phyloP scores from a whole-genome alignment of 1,284 basidiomycete species.

The Sanghuangporus baumii region DNA sequence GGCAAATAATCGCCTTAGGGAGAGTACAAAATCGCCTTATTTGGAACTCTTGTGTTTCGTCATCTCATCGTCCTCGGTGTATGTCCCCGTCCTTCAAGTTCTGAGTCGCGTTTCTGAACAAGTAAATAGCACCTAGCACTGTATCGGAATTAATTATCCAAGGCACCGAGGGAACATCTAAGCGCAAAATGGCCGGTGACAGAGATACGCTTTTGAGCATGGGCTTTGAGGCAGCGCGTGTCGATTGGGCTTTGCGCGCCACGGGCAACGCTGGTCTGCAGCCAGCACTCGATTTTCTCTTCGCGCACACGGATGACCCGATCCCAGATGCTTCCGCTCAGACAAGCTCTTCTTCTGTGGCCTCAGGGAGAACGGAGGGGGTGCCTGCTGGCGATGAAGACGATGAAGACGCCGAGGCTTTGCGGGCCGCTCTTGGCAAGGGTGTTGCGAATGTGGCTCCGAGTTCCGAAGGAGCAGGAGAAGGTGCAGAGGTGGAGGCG shows the following conservation, averaged over 20 bases:
- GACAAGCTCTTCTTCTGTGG: slow-evolving; percentile 17
- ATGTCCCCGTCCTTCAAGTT: too few relatives aligned
- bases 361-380: slow-evolving; percentile 28
- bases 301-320: slow-evolving; percentile 71
- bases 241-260: slow-evolving; percentile 84
- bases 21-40: too few relatives aligned
- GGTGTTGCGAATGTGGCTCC: slow-evolving; percentile 32
- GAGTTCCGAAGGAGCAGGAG: slow-evolving; percentile 26
- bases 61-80: too few relatives aligned
- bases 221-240: slow-evolving; percentile 80
- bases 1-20: too few relatives aligned
- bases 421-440: slow-evolving; percentile 44
- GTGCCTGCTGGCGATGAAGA: slow-evolving; percentile 55
- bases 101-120: too few relatives aligned
- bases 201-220: slow-evolving; percentile 78
- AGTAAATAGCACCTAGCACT: too few relatives aligned
- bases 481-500: slow-evolving; percentile 23
- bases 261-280: slow-evolving; percentile 77
- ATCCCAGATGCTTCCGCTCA: slow-evolving; percentile 55
- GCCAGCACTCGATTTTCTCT: slow-evolving; percentile 84
- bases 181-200: slow-evolving; percentile 51
- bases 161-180: neutral
- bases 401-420: slow-evolving; percentile 64
- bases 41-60: too few relatives aligned
- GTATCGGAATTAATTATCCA: too few relatives aligned